These are phyloP conservation scores for Jaenimonas drosophilae DNA, from an alignment of 208 protist genomes.

Conservation along the genomic window DNA sequence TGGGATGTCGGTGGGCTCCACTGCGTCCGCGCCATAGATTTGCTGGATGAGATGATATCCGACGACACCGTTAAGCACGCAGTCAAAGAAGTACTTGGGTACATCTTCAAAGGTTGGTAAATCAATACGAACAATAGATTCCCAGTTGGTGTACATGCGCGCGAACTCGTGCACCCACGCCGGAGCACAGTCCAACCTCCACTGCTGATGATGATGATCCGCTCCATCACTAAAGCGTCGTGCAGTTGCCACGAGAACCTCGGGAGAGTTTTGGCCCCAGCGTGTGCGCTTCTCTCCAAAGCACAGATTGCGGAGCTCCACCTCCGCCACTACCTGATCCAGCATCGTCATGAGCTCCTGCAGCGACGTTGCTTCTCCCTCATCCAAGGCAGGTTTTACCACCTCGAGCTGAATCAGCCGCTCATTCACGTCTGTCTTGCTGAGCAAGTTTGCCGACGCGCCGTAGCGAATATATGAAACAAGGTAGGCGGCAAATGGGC, in stretches of 20 bases:
- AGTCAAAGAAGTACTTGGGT: conserved; percentile 78
- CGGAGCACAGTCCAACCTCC: conserved; percentile 38
- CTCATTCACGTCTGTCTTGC: conserved; percentile 56
- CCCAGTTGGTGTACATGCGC: conserved; percentile 82
- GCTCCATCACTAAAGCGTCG: conserved; percentile 44
- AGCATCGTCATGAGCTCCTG: conserved; percentile 60
- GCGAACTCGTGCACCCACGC: conserved; percentile 80
- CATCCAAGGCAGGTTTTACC: conserved; percentile 49
- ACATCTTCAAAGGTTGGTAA: conserved; percentile 61
- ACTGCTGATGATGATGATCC: conserved; percentile 23
- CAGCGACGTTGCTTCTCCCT: conserved; percentile 33
- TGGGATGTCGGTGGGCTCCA: conserved; percentile 36
- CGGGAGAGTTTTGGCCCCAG: conserved; percentile 44
- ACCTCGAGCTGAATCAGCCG: conserved; percentile 46
- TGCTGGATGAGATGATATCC: conserved; percentile 42
- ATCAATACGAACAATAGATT: conserved; percentile 73
- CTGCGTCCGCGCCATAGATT: conserved; percentile 48
- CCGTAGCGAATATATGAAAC: conserved; percentile 68
- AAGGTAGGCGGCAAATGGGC: conserved; percentile 66
- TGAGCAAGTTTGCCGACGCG: conserved; percentile 40
- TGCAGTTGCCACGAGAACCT: conserved; percentile 30
- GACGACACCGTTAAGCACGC: conserved; percentile 61
- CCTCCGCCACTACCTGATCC: conserved; percentile 46
- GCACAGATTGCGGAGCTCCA: conserved; percentile 36
- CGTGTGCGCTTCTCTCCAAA: conserved; percentile 27